A percentile compares a stretch with the other conserved stretches of the same genome.
phyloP scores from a whole-genome alignment of 2,329 filamentous ascomycete genomes.

The Aspergillus floridensis region DNA sequence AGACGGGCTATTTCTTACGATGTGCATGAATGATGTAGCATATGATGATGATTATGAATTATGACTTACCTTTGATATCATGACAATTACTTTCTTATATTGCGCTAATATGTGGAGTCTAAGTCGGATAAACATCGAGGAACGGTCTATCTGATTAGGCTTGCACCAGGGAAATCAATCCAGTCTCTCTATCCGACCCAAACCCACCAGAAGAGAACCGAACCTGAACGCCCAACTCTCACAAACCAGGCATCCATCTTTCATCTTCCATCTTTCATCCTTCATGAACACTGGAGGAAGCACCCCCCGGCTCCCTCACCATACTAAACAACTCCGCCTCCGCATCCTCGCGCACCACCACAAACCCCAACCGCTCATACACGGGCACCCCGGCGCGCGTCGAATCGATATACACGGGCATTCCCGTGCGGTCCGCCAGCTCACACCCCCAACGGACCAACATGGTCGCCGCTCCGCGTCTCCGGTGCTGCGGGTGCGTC shows the following conservation, averaged over 20 bases:
- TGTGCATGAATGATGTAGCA: neutral
- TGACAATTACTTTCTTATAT: too few species aligned
- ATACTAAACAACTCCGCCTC: neutral
- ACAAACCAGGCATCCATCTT: too few species aligned
- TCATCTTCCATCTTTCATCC: too few species aligned
- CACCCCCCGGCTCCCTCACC: neutral
- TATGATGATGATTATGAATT: neutral
- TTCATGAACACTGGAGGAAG: too few species aligned
- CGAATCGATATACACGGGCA: conserved; percentile 6
- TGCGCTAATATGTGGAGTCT: too few species aligned
- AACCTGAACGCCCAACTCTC: too few species aligned
- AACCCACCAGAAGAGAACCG: too few species aligned
- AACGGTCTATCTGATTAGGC: too few species aligned
- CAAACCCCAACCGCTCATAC: conserved; percentile 8
- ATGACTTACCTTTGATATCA: neutral
- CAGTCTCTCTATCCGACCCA: too few species aligned
- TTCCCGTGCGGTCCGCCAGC: conserved; percentile 4
- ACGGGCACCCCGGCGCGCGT: neutral
- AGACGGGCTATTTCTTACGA: neutral
- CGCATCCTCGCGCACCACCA: neutral
- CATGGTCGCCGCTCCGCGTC: conserved; percentile 14
- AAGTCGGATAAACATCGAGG: too few species aligned
- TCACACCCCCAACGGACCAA: conserved; percentile 15
- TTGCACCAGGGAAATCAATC: too few species aligned
- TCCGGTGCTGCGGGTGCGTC: conserved; percentile 20